Base-by-base conservation (phyloP, 78 protist genomes). In the Dictyostelium discoideum region DNA sequence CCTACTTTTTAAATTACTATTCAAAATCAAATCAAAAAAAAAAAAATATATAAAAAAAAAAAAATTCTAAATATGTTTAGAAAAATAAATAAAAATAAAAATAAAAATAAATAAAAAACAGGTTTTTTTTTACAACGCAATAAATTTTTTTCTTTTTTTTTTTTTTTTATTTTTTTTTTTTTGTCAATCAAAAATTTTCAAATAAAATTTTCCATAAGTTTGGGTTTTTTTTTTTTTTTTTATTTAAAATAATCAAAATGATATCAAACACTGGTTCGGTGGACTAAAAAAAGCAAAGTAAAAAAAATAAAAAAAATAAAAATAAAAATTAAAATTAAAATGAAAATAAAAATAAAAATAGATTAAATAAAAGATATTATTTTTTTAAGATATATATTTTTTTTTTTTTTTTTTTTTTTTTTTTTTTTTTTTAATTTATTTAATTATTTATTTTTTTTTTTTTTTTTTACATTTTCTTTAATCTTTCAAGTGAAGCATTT, bases 401-500 rank as follows among this genome's bases (percentile, higher is more conserved):
- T 60, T 18, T 63, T 63, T 16, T 44, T 44, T 22, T 63, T 60
- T 81, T 32, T 40, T 40, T 14, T 40, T 44, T 8, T 42, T 78
- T n/a, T 44, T 44, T 10, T 42, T n/a, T n/a, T 42, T 29, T 42
- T 44, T 32, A 13, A 16, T 32, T 16, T 74, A 18, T 32, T 37
- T 74, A 32, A 32, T n/a, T 69, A 18, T 90, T 73, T 22, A 80
- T 80, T 81, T 85, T 69, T 81, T 48, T 67, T n/a, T 74, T 77
- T 18, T 42, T 77, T 42, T 78, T 78, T 9, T 78, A 40, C 32
- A 32, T 18, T 46, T 79, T 74, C 40, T 37, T 74, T 18, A 37
- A 29, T 74, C 24, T 32, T 74, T 74, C 46, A 14, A 37, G 37
- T 32, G 40, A 93, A 14, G 99, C 99, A 11, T 13, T 73, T 24